A percentile compares a stretch with the other conserved stretches of the same genome.
Conservation (phyloP, 208 protist genomes). For the Acanthamoeba healyi region DNA sequence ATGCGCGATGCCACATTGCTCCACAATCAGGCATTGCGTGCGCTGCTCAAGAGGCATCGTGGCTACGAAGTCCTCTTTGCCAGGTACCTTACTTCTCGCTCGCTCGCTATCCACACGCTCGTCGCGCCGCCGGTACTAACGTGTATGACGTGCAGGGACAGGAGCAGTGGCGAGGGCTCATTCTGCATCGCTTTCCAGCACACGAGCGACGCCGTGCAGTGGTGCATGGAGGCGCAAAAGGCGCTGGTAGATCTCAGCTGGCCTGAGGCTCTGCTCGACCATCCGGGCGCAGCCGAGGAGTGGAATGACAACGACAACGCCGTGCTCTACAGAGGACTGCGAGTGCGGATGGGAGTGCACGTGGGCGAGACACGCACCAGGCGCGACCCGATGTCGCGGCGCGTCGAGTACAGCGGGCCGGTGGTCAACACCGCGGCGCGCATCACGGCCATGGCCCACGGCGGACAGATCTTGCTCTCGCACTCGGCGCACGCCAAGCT, state of each 20-base stretch:
- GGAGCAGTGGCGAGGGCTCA: constrained; percentile 44
- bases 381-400: constrained; percentile 26
- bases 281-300: constrained; percentile 62
- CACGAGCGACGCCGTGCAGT: constrained; percentile 21
- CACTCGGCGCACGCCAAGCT: background rate
- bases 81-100: background rate
- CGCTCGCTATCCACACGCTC: background rate
- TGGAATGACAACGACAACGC: background rate
- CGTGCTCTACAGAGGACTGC: constrained; percentile 42
- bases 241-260: constrained; percentile 4
- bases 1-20: constrained; percentile 55
- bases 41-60: constrained; percentile 33
- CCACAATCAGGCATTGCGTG: constrained; percentile 9
- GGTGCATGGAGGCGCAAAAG: constrained; percentile 7
- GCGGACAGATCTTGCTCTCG: constrained; percentile 49
- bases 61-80: constrained; percentile 66
- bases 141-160: background rate
- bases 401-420: constrained; percentile 45
- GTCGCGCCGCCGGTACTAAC: background rate
- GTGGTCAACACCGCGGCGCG: constrained; percentile 37
- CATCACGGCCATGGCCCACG: constrained; percentile 36
- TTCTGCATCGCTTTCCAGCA: constrained; percentile 66
- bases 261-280: constrained; percentile 30
- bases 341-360: constrained; percentile 63
- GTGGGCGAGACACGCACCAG: background rate